Percentiles rank a stretch among this genome's conserved stretches.
Evolutionary conservation across 768 basidiomycete species (phyloP).

Genomic region (Termitomyces sp.): DNA sequence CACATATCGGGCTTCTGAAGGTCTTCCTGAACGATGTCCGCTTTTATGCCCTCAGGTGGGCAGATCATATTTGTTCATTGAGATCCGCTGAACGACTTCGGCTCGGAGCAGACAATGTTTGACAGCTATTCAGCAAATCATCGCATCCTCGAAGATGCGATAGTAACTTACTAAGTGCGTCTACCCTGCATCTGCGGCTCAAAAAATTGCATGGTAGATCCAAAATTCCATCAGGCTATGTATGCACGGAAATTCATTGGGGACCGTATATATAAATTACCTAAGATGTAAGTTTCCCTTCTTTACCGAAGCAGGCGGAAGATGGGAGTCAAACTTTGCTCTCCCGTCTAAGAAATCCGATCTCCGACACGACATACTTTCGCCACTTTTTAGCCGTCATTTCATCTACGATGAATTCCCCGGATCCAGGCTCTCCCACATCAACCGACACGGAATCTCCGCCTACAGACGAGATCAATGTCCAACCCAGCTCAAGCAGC

Average conservation of each 20-base stretch:
- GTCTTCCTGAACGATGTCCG: background rate
- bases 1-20: too few species aligned
- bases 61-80: background rate
- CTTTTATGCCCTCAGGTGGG: background rate
- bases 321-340: background rate
- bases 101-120: background rate
- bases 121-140: too few species aligned
- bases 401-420: slow-evolving; percentile 29
- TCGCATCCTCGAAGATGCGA: background rate
- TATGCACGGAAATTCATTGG: background rate
- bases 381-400: background rate
- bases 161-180: background rate
- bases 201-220: too few species aligned
- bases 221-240: background rate
- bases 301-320: background rate
- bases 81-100: background rate
- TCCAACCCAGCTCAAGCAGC: slow-evolving; percentile 13
- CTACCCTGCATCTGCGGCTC: background rate
- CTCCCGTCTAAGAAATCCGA: too few species aligned
- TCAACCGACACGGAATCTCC: slow-evolving; percentile 39
- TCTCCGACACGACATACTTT: too few species aligned
- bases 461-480: slow-evolving; percentile 32
- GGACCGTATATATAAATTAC: background rate
- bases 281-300: background rate
- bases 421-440: slow-evolving; percentile 33